Percentiles rank a stretch among this genome's conserved stretches.
phyloP scores from a whole-genome alignment of 139 green algal species.

The Nannochloris sp. region DNA sequence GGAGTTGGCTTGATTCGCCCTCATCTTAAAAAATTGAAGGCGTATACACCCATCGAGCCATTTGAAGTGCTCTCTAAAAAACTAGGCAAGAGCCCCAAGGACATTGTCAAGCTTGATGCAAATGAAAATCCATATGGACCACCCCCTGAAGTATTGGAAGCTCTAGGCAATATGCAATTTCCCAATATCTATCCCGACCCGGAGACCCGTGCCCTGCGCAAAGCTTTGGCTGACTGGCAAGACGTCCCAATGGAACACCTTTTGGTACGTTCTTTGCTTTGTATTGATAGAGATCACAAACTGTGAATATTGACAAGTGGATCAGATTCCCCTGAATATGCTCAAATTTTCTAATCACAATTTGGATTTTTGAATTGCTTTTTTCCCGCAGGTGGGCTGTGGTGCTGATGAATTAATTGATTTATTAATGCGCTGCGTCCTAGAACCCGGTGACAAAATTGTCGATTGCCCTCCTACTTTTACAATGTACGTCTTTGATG shows the following conservation, averaged over 20 bases:
- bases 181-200: constrained; percentile 98
- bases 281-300: no score
- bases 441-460: constrained; percentile 91
- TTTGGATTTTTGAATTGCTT: background rate
- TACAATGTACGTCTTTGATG: constrained; percentile 98
- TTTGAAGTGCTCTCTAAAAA: constrained; percentile 86
- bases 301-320: no score
- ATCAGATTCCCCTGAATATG: no score
- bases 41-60: constrained; percentile 97
- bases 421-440: constrained; percentile 85
- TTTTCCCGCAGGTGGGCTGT: constrained; percentile 74
- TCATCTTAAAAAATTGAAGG: constrained; percentile 81
- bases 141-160: constrained; percentile 84
- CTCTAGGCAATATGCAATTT: constrained; percentile 82
- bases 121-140: constrained; percentile 99
- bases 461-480: constrained; percentile 92
- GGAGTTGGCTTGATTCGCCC: constrained; percentile 65
- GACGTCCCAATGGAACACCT: constrained; percentile 81
- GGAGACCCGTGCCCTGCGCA: constrained; percentile 73
- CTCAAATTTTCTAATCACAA: background rate
- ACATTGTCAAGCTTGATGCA: constrained; percentile 99
- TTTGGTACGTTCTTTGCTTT: constrained; percentile 77
- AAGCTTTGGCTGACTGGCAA: constrained; percentile 59
- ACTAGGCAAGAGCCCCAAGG: constrained; percentile 66
- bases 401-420: constrained; percentile 93